Conservation (phyloP, 2,329 filamentous ascomycete species). For the Diplodia mutila region DNA sequence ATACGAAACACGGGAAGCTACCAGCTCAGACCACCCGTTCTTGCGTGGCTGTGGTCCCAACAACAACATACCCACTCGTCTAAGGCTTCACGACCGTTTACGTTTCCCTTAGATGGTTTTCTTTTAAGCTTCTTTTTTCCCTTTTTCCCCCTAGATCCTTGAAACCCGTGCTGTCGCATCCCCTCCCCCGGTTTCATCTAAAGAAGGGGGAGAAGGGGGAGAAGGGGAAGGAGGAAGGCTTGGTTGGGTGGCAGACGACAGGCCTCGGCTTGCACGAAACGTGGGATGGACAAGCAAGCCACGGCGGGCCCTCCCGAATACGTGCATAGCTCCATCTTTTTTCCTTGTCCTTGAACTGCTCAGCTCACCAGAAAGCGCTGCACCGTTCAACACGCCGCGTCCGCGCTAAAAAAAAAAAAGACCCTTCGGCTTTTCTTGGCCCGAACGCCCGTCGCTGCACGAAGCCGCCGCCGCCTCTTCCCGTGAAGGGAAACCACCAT, state of each 20-base stretch:
- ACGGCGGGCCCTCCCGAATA: conserved; percentile 18
- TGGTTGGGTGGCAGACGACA: background rate
- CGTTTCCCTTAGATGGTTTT: background rate
- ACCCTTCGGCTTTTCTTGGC: background rate
- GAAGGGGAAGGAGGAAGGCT: background rate
- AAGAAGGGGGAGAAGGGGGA: background rate
- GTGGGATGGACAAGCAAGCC: conserved; percentile 3
- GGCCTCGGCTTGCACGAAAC: background rate
- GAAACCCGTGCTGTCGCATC: conserved; percentile 13
- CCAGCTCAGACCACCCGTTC: background rate
- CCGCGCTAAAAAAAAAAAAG: background rate
- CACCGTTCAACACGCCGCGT: background rate
- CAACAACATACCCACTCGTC: background rate
- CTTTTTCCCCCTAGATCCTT: background rate
- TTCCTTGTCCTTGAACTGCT: background rate
- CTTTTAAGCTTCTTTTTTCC: background rate
- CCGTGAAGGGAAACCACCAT: background rate
- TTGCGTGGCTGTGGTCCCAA: background rate
- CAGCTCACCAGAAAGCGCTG: background rate
- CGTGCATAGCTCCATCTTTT: conserved; percentile 4
- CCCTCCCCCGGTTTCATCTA: conserved; percentile 7
- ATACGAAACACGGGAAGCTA: background rate
- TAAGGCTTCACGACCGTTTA: background rate
- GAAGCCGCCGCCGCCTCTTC: background rate
- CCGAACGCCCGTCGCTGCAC: background rate